Evolutionary conservation across 2,329 filamentous ascomycete species (phyloP), one percentile per base, ranked within the genome.

Genomic region (Hymenoscyphus fraxineus): DNA sequence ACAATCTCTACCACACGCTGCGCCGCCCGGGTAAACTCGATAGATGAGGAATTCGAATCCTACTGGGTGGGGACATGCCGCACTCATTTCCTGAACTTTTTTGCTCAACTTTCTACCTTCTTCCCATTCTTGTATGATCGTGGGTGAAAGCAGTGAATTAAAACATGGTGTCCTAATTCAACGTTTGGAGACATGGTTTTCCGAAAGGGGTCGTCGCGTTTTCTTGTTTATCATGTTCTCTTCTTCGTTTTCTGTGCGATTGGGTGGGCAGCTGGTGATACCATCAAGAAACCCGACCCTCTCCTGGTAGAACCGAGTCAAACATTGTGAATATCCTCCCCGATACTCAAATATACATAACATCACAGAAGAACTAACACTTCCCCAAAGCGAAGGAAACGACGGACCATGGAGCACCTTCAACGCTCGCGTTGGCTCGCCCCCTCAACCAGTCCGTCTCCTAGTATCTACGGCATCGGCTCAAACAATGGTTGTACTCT

Each of bases 331-430:
- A 41, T 55, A 9, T 16, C 4, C 15, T 9, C 16, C 7, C 12
- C 41, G 6, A 15, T 16, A 41, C 38, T 38, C 13, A 16, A 16
- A 38, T 27, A 27, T 27, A 27, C n/a, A 6, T 10, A 15, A 51
- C 27, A 16, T n/a, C 38, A 19, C 10, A 15, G 6, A 6, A 22
- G 27, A 40, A 35, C 55, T 63, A 40, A 58, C 56, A 22, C 3
- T 22, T 27, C 6, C 32, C 27, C 44, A 58, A 19, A 85, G 84
- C 85, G 80, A 84, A 66, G 86, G 86, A 55, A 81, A 83, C 69
- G 88, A 91, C 73, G 88, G 88, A 7, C 81, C 82, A 66, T 93
- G 90, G 90, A 91, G 88, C 9, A 84, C 87, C 9, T 85, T 91
- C 68, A 79, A 79, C n/a, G 78, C 92, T 63, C 82, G 78, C 72